These are phyloP conservation scores for Filobasidium floriforme DNA, from an alignment of 768 basidiomycete species.

Conservation along the genomic window DNA sequence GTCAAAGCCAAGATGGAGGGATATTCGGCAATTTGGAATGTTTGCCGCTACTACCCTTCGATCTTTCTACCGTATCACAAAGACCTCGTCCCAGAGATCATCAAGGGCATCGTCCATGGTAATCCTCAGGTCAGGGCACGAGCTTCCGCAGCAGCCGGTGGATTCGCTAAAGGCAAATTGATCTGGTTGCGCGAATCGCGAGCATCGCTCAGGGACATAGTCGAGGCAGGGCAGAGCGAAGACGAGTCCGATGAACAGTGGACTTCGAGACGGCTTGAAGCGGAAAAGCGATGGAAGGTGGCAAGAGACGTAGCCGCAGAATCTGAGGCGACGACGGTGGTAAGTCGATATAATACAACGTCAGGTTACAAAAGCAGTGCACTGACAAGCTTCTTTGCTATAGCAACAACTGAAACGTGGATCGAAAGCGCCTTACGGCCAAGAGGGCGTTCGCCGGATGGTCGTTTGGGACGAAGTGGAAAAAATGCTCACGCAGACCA, in stretches of 20 bases:
- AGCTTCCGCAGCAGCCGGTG: conserved; percentile 29
- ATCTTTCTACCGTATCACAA: conserved; percentile 35
- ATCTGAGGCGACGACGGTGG: conserved; percentile 3
- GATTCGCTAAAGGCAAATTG: conserved; percentile 30
- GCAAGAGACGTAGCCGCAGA: conserved; percentile 10
- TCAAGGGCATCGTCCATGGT: conserved; percentile 25
- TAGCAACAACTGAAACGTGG: conserved; percentile 8
- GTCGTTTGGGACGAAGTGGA: conserved; percentile 12
- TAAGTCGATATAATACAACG: neutral
- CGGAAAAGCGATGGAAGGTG: conserved; percentile 9
- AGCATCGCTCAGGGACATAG: conserved; percentile 15
- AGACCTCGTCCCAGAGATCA: conserved; percentile 30
- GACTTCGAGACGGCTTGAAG: neutral
- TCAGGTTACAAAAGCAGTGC: neutral
- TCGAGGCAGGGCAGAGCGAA: neutral
- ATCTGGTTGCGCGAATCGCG: conserved; percentile 26
- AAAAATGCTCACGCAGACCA: conserved; percentile 26
- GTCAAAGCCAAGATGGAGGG: conserved; percentile 32
- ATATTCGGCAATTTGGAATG: conserved; percentile 31
- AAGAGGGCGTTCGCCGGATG: neutral
- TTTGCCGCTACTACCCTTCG: conserved; percentile 32
- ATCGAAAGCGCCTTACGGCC: neutral
- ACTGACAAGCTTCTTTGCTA: neutral
- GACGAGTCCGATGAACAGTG: neutral
- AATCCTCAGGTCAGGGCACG: conserved; percentile 27